Evolutionary conservation across 2,329 filamentous ascomycete genomes (phyloP), one percentile per base, ranked within the genome.

Genomic region (Colletotrichum caudatum): DNA sequence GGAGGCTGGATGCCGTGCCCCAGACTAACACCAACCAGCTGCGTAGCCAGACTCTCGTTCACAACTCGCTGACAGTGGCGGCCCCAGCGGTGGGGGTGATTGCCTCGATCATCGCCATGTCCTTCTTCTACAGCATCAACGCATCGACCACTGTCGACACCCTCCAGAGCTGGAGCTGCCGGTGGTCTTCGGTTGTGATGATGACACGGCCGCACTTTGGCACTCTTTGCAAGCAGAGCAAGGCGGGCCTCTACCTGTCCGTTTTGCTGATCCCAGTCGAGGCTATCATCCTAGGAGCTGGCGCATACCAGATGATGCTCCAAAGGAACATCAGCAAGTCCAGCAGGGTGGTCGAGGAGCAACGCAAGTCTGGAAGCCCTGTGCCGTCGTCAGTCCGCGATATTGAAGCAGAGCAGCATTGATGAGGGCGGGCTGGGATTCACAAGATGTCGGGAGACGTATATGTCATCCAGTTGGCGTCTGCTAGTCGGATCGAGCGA

Each of bases 131-230:
- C 76, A 82, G 82, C 66, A 82, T 88, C 78, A 87, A 90, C 74
- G 78, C 83, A 23, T 90, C 89, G 4, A 80, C 79, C 18, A 82
- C 81, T 11, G 80, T 81, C 70, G 87, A 89, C 76, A 89, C 87
- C 8, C 79, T 91, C 14, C 83, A 90, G 76, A 89, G 87, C 78
- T 91, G 89, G 89, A 87, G 84, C 51, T 91, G 89, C 78, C 87
- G 88, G 73, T 91, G 89, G 89, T 79, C 81, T 11, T 76, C 81
- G 29, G 80, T 90, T n/a, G 78, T 80, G 71, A 90, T 91, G 87
- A 75, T 76, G 20, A 77, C 81, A 46, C 79, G 84, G 73, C 89
- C 90, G 39, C 82, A 88, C 76, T 91, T 89, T 76, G 84, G 82
- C 20, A 85, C 84, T 0, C 79, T 91, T 61, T 91, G 89, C 79